Evolutionary conservation across 306 rosid genomes (phyloP).

Genomic region (Dryas drummondii): DNA sequence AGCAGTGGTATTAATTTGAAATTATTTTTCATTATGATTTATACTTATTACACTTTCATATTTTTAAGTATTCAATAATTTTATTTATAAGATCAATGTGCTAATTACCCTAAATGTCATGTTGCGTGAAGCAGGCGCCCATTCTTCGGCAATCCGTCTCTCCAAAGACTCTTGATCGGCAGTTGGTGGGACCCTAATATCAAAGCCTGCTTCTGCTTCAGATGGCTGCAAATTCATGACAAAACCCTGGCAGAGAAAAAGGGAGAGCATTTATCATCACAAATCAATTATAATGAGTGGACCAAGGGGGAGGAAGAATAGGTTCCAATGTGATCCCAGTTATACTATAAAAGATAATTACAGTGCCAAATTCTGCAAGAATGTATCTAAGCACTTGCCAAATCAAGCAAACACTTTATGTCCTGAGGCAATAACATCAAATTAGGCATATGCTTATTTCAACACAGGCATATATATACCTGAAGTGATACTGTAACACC

Average conservation of each 20-base stretch:
- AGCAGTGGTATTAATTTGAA: neutral
- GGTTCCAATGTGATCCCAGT: neutral
- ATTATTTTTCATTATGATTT: neutral
- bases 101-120: conserved; percentile 72
- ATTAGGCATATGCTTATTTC: neutral
- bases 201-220: conserved; percentile 98
- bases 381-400: neutral
- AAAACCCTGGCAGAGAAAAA: conserved; percentile 65
- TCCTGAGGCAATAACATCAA: neutral
- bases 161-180: conserved; percentile 40
- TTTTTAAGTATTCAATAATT: neutral
- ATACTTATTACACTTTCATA: neutral
- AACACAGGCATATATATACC: neutral
- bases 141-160: conserved; percentile 34
- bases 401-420: neutral
- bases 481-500: neutral
- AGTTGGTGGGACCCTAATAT: conserved; percentile 83
- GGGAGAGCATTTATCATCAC: conserved; percentile 11
- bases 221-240: conserved; percentile 99
- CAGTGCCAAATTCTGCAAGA: neutral
- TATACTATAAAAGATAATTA: neutral
- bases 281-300: neutral
- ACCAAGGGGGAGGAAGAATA: neutral
- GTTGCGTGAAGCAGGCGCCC: conserved; percentile 50
- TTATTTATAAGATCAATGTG: neutral